phyloP scores from a whole-genome alignment of 75 land plant genomes.

The Cupressus sempervirens region DNA sequence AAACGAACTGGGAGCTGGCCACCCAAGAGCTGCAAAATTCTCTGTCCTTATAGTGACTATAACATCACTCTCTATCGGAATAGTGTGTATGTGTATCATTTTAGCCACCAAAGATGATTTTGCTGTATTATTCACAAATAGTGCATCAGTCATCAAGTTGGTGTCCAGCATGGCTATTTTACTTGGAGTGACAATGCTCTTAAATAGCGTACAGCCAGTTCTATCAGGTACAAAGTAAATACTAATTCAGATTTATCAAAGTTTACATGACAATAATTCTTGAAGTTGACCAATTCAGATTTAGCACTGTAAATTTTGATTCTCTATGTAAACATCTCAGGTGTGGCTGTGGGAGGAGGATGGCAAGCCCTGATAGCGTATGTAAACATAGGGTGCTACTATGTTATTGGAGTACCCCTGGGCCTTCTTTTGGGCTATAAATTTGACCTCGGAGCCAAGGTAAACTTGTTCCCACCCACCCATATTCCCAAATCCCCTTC shows the following conservation, averaged over 20 bases:
- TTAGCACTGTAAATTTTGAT: background rate
- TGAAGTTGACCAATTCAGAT: background rate
- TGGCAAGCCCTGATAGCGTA: constrained; percentile 7
- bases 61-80: constrained; percentile 37
- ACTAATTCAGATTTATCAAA: background rate
- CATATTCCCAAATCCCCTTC: background rate
- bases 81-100: constrained; percentile 33
- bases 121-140: constrained; percentile 39
- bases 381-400: constrained; percentile 9
- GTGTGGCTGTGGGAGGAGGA: constrained; percentile 11
- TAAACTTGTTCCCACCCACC: background rate
- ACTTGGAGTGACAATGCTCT: constrained; percentile 53
- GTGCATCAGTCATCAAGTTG: constrained; percentile 25
- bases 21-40: constrained; percentile 58
- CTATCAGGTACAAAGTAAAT: constrained; percentile 48
- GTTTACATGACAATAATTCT: background rate
- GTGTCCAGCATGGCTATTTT: constrained; percentile 45
- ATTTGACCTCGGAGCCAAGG: constrained; percentile 5
- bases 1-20: constrained; percentile 83
- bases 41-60: constrained; percentile 38
- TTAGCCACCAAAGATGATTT: constrained; percentile 33
- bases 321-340: background rate
- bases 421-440: constrained; percentile 8
- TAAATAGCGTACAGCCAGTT: constrained; percentile 69
- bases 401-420: constrained; percentile 1